Base-by-base conservation (phyloP, 257 asterid genomes). In the Plantago major region DNA sequence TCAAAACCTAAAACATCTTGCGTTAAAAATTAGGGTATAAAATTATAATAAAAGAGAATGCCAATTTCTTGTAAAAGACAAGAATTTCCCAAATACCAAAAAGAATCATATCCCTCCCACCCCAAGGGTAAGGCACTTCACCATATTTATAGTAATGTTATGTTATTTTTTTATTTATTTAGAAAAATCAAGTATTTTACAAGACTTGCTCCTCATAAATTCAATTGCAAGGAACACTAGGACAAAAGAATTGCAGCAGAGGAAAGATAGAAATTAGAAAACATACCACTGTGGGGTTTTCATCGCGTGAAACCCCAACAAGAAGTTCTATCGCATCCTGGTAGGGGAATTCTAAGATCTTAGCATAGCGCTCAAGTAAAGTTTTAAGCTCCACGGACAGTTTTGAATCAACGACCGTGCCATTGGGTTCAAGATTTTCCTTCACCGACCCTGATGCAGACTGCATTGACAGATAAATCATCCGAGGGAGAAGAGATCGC, bases 401-500 rank as follows among this genome's bases (percentile, higher is more conserved):
- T 52, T 87, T 89, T 30, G 87, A 80, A 70, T 85, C 94, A 67
- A 59, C 64, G 26, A 67, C 16, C 9, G 87, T 78, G 58, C 90
- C 99, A 69, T 83, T 89, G 62, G 78, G 82, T 73, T 82, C 95
- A 71, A 73, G 68, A 46, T 64, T 83, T 79, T 80, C 92, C 90
- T 85, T 93, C 65, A 85, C 76, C 11, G 92, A 74, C 3, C 74
- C 76, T 53, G 99, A 81, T 68, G 95, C 96, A 73, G 90, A 82
- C 43, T 79, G 76, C 69, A 85, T 68, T 15, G 99, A 89, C 66
- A 93, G 77, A 79, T 85, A 82, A 64, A 93, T 77, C 88, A 89
- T 77, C 69, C 96, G 79, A 7, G 97, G 99, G 66, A 93, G 76
- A 70, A 93, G 92, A 71, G 96, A 87, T 64, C 97, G 83, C 89